Evolutionary conservation across 371 early-diverging fungal genomes (phyloP), one percentile per base, ranked within the genome.

Genomic region (Mortierella sp.): DNA sequence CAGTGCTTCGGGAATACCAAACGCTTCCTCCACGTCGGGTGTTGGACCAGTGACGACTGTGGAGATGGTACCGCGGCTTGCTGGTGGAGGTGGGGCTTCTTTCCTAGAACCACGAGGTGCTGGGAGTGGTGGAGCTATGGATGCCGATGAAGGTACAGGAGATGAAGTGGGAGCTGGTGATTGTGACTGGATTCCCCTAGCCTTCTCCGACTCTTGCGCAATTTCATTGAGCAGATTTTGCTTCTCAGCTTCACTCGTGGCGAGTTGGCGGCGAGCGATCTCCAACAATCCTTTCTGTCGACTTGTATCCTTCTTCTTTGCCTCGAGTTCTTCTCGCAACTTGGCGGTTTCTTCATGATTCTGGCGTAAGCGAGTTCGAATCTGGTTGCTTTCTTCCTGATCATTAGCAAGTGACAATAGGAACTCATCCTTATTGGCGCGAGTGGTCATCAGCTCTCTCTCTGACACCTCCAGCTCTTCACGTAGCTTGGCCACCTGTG

Each of bases 271-370:
- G 25, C 77, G 64, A 2, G 69, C 64, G 57, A 76, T 76, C 65
- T 76, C 69, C 37, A 76, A 43, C 5, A 76, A 56, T 28, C 69
- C 56, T 47, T 69, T 76, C 29, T 76, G 77, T 13, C 77, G 69
- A 9, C 61, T 61, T 24, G 77, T 76, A 24, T 76, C 77, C 56
- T 68, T 69, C 61, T 65, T 68, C 56, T 68, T 76, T 45, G 78
- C 60, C 43, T 67, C 76, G n/a, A 83, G 69, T 39, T 83, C 84
- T 17, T 70, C 71, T 24, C 67, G 47, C 55, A 83, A 63, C 48
- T 65, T 73, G 44, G 69, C 57, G 17, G 69, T 78, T 57, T 83
- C 84, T 2, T 82, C 84, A 51, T 83, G 79, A 43, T 82, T 82
- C 60, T 77, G 77, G n/a, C 70, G 63, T 50, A 83, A 61, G 16